Base-by-base conservation (phyloP, 768 basidiomycete species). In the Xerocomus brunneocitrinus region DNA sequence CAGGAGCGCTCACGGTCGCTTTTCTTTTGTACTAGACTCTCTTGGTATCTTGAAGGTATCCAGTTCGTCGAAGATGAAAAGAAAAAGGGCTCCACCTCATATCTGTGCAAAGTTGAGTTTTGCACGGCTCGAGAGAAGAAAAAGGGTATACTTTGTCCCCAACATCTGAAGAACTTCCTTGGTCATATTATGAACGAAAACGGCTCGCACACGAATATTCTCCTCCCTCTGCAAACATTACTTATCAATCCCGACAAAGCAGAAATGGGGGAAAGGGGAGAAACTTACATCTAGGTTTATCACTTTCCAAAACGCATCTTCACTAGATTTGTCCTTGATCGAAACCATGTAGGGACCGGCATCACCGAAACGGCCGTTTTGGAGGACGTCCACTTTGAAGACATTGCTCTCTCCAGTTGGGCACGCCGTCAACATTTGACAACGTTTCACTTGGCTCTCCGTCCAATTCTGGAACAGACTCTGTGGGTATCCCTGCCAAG, bases 31-130 rank as follows among this genome's bases (percentile, higher is more conserved):
- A 57, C 34, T 0, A 75, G 52, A 46, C 74, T 76, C 58, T 84
- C 83, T 56, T 83, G 78, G 48, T 79, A 87, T 50, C 83, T 77
- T 1, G 82, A 81, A 2, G 84, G 84, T 56, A 85, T 87, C 83
- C 82, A 84, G 54, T 81, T 83, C 3, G 81, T 62, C 2, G 81
- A 79, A 1, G 82, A 83, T 0, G 81, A 80, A 62, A 83, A 85
- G 61, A 80, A 85, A 64, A 85, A 84, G 0, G 83, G 83, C 56
- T 84, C 83, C 52, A 84, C 71, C 40, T 71, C 71, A 51, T 79
- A 82, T 61, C 82, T 72, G 22, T 12, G 12, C 41, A 30, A 30
- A 1, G 43, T 42, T 44, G 32, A 25, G 1, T 43, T 4, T 36
- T n/a, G 30, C 3, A 3, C 13, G 19, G 39, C 14, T 19, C 5